Evolutionary conservation across 345 rosid genomes (phyloP).

Genomic region (Rubroshorea leprosula): DNA sequence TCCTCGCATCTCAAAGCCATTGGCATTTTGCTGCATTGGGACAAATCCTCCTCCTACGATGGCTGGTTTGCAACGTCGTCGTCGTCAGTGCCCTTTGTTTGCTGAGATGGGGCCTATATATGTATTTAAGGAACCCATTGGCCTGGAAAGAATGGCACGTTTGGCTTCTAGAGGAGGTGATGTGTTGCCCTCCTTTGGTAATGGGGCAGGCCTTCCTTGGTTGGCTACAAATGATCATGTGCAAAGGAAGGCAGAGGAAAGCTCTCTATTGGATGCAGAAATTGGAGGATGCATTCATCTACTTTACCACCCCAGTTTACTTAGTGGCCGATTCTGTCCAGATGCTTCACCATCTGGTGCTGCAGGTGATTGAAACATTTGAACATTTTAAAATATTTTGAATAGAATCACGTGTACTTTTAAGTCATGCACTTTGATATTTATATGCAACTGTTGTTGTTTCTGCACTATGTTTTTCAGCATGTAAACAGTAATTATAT

Average conservation of each 20-base stretch:
- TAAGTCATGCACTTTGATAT: no score
- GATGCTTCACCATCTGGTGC: constrained; percentile 95
- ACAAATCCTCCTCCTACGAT: constrained; percentile 98
- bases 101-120: constrained; percentile 99
- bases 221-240: constrained; percentile 66
- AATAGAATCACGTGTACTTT: background rate
- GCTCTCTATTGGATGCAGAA: constrained; percentile 79
- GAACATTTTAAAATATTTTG: background rate
- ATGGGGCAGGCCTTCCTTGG: constrained; percentile 97
- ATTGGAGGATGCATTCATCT: constrained; percentile 83
- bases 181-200: constrained; percentile 81
- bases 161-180: constrained; percentile 97
- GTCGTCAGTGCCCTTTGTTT: constrained; percentile 95
- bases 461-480: background rate
- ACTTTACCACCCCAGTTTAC: constrained; percentile 83
- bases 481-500: no score
- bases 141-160: constrained; percentile 85
- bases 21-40: constrained; percentile 96
- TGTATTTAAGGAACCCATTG: constrained; percentile 92
- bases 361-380: constrained; percentile 53
- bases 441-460: no score
- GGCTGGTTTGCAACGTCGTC: constrained; percentile 99
- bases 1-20: constrained; percentile 90
- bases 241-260: constrained; percentile 62
- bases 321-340: constrained; percentile 93